Evolutionary conservation across 2,329 filamentous ascomycete species (phyloP).

Genomic region (Rachicladosporium sp.): DNA sequence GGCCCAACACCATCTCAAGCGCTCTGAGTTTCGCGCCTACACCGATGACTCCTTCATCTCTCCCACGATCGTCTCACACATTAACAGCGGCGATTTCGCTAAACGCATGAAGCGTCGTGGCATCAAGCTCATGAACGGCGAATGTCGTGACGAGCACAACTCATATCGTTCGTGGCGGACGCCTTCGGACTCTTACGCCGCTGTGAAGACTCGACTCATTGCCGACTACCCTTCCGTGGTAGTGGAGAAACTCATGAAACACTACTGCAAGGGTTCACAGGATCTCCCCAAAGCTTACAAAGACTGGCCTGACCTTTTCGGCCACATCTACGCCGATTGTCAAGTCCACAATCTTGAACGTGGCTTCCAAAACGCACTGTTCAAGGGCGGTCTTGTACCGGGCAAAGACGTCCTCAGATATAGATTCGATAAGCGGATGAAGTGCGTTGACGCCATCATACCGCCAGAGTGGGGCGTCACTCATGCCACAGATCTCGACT

Average conservation of each 20-base stretch:
- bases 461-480: slow-evolving; percentile 42
- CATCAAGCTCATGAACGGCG: slow-evolving; percentile 40
- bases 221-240: slow-evolving; percentile 40
- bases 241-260: slow-evolving; percentile 31
- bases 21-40: slow-evolving; percentile 44
- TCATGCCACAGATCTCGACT: slow-evolving; percentile 38
- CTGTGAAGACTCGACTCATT: slow-evolving; percentile 34
- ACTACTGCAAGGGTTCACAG: slow-evolving; percentile 30
- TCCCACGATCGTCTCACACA: slow-evolving; percentile 29
- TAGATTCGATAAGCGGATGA: slow-evolving; percentile 41
- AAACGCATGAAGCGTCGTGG: slow-evolving; percentile 31
- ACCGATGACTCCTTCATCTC: slow-evolving; percentile 39
- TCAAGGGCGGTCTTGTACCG: slow-evolving; percentile 26
- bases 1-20: slow-evolving; percentile 29
- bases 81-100: slow-evolving; percentile 39
- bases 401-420: slow-evolving; percentile 39
- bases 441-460: slow-evolving; percentile 31
- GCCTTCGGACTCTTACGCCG: slow-evolving; percentile 30
- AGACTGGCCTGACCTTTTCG: slow-evolving; percentile 42
- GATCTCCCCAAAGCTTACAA: slow-evolving; percentile 27
- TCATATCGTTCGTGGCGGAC: slow-evolving; percentile 41
- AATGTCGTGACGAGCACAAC: slow-evolving; percentile 42
- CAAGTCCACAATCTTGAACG: slow-evolving; percentile 43
- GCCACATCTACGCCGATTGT: slow-evolving; percentile 43
- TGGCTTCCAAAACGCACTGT: slow-evolving; percentile 37